Evolutionary conservation across 1,139 yeast species (phyloP).

Genomic region (Hansenula lynferdii): DNA sequence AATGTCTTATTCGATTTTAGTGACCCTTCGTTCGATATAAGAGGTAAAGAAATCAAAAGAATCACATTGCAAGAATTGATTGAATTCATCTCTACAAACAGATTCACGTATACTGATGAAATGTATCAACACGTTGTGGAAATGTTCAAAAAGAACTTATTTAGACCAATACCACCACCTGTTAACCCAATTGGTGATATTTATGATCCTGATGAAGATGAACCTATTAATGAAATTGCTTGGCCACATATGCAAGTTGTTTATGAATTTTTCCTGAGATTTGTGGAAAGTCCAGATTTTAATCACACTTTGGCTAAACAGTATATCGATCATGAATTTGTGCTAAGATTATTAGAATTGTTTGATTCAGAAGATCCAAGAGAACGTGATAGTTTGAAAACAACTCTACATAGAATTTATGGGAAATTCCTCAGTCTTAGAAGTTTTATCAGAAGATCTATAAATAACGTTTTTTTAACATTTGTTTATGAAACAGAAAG

Average conservation of each 20-base stretch:
- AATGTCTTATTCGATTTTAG: constrained; percentile 89
- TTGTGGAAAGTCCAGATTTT: constrained; percentile 93
- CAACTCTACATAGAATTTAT: constrained; percentile 91
- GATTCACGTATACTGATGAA: constrained; percentile 84
- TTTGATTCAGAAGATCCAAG: constrained; percentile 97
- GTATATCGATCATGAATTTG: constrained; percentile 88
- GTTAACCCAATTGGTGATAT: constrained; percentile 96
- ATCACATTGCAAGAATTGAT: constrained; percentile 83
- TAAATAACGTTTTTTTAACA: constrained; percentile 87
- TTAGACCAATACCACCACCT: constrained; percentile 97
- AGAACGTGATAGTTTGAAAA: constrained; percentile 91
- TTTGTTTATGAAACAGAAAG: constrained; percentile 94
- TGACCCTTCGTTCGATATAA: constrained; percentile 88
- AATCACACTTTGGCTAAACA: constrained; percentile 92
- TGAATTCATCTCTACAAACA: constrained; percentile 76
- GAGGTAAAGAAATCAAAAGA: constrained; percentile 90
- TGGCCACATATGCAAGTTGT: constrained; percentile 99
- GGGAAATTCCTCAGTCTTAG: constrained; percentile 91
- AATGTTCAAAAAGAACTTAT: constrained; percentile 85
- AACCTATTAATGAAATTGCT: constrained; percentile 91
- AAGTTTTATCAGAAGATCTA: constrained; percentile 86
- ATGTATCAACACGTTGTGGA: constrained; percentile 85
- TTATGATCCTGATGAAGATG: constrained; percentile 98
- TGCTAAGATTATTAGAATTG: constrained; percentile 72
- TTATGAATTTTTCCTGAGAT: constrained; percentile 88